These are phyloP conservation scores for Stachybotrys chartarum DNA, from an alignment of 2,329 filamentous ascomycete genomes.

Conservation along the genomic window DNA sequence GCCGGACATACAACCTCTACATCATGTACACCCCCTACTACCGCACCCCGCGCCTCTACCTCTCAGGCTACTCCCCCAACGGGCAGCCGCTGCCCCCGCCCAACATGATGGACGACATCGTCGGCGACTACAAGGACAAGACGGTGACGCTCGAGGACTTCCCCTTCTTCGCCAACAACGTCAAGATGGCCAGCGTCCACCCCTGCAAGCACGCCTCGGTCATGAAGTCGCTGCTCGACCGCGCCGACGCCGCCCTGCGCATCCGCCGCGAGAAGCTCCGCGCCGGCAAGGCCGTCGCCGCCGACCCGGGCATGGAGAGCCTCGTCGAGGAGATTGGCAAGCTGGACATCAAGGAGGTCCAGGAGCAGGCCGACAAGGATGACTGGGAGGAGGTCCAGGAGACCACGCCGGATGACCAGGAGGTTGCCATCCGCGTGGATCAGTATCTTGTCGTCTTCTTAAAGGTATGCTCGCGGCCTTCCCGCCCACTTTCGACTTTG, in stretches of 20 bases:
- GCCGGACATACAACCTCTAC: conserved; percentile 95
- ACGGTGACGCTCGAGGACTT: conserved; percentile 98
- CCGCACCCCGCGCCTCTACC: conserved; percentile 87
- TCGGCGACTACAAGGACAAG: conserved; percentile 96
- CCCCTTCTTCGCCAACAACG: conserved; percentile 80
- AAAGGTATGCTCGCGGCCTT: conserved; percentile 50
- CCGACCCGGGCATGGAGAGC: conserved; percentile 66
- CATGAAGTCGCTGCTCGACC: conserved; percentile 95
- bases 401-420: conserved; percentile 56
- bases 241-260: conserved; percentile 88
- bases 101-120: conserved; percentile 93
- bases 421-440: conserved; percentile 78
- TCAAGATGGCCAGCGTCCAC: conserved; percentile 96
- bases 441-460: conserved; percentile 84
- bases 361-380: conserved; percentile 45
- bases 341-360: conserved; percentile 48
- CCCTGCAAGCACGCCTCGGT: conserved; percentile 96
- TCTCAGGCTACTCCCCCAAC: conserved; percentile 77
- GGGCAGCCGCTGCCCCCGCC: conserved; percentile 76
- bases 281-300: conserved; percentile 38
- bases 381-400: conserved; percentile 62
- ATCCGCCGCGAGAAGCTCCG: conserved; percentile 77
- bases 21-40: conserved; percentile 98
- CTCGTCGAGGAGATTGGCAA: conserved; percentile 74
- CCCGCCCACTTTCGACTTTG: not conserved